Conservation (phyloP, 2,329 filamentous ascomycete species). For the Cladosporium sp. region DNA sequence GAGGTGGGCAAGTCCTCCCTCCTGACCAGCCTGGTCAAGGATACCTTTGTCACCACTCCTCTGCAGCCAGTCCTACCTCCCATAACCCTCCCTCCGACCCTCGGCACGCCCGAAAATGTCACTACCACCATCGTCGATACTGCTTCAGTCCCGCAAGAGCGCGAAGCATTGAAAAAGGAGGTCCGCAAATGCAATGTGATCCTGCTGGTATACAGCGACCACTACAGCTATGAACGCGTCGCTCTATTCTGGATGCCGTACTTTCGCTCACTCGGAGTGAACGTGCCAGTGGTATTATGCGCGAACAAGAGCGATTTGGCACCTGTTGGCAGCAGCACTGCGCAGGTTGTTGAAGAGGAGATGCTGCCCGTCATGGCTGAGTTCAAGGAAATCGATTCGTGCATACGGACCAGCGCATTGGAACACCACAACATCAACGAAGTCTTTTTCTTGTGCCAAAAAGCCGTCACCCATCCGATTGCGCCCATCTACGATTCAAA, state of each 20-base stretch:
- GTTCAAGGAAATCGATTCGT: slow-evolving; percentile 98
- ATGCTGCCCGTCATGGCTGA: slow-evolving; percentile 98
- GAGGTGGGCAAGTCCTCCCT: slow-evolving; percentile 86
- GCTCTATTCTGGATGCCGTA: slow-evolving; percentile 98
- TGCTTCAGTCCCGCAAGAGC: slow-evolving; percentile 88
- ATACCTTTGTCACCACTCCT: slow-evolving; percentile 92
- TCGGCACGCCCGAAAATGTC: slow-evolving; percentile 93
- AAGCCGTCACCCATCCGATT: slow-evolving; percentile 95
- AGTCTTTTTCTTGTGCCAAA: slow-evolving; percentile 96
- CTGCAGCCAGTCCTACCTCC: slow-evolving; percentile 92
- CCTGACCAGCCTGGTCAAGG: slow-evolving; percentile 76
- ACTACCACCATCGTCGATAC: slow-evolving; percentile 98
- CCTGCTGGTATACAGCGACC: slow-evolving; percentile 92
- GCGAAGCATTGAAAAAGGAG: slow-evolving; percentile 84
- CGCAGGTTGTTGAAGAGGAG: slow-evolving; percentile 90
- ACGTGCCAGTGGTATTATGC: slow-evolving; percentile 93
- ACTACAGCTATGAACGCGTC: slow-evolving; percentile 97
- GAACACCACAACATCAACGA: slow-evolving; percentile 91
- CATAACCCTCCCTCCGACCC: slow-evolving; percentile 89
- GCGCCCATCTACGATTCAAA: slow-evolving; percentile 96
- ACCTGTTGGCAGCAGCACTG: slow-evolving; percentile 60
- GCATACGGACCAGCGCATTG: slow-evolving; percentile 87
- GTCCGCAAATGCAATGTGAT: slow-evolving; percentile 97
- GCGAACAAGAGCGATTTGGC: slow-evolving; percentile 95
- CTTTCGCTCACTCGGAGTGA: slow-evolving; percentile 95